These are phyloP conservation scores for Geranium brycei DNA, from an alignment of 345 rosid species.

Conservation along the genomic window DNA sequence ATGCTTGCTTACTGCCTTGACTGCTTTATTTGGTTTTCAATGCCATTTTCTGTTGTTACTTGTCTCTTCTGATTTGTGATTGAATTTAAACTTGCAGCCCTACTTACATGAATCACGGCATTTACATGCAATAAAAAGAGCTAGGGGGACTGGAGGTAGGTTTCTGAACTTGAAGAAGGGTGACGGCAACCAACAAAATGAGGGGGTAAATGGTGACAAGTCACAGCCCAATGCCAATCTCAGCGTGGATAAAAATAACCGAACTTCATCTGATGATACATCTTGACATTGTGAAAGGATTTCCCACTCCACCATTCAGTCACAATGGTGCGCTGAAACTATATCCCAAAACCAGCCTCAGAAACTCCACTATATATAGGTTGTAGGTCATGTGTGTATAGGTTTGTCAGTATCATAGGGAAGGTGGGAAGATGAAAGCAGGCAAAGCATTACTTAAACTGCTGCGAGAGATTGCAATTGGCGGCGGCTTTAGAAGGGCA, in stretches of 20 bases:
- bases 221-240: constrained; percentile 53
- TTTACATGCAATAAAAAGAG: constrained; percentile 82
- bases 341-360: not conserved
- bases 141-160: constrained; percentile 93
- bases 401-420: not conserved
- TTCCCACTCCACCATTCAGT: not conserved
- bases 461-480: not conserved
- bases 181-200: constrained; percentile 31
- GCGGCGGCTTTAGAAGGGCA: not conserved
- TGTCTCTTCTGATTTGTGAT: constrained; percentile 4
- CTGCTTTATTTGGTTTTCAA: constrained; percentile 3
- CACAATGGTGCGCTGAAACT: not conserved
- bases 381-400: not conserved
- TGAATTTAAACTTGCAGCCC: constrained; percentile 42
- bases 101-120: constrained; percentile 96
- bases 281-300: constrained; percentile 16
- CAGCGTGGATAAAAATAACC: constrained; percentile 36
- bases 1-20: not conserved
- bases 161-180: constrained; percentile 70
- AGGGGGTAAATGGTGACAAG: constrained; percentile 36
- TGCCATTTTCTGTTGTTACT: not conserved
- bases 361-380: not conserved
- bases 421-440: not conserved
- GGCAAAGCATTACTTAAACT: not conserved
- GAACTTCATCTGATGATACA: constrained; percentile 30